phyloP scores from a whole-genome alignment of 768 basidiomycete genomes.

The Trametes gibbosa region DNA sequence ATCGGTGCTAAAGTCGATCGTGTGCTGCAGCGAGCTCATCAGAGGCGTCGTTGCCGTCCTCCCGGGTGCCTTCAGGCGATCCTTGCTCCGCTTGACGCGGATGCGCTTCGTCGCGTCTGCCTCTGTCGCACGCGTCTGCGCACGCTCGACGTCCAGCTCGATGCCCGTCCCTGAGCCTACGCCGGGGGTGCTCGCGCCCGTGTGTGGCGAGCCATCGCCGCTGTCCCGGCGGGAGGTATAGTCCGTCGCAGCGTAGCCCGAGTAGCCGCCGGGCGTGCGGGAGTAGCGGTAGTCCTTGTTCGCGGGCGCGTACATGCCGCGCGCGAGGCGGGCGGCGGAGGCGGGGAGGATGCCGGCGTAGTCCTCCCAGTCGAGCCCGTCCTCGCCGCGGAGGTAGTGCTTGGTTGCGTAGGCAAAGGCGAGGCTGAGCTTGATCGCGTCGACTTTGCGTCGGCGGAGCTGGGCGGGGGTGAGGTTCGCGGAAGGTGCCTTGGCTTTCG shows the following conservation, averaged over 20 bases:
- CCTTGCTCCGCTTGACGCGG: constrained; percentile 69
- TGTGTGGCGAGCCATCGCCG: background rate
- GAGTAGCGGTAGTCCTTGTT: constrained; percentile 18
- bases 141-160: constrained; percentile 10
- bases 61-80: constrained; percentile 35
- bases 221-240: constrained; percentile 16
- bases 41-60: constrained; percentile 53
- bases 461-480: constrained; percentile 47
- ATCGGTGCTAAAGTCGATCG: constrained; percentile 59
- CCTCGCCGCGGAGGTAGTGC: constrained; percentile 84
- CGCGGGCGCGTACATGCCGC: constrained; percentile 13
- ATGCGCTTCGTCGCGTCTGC: constrained; percentile 52
- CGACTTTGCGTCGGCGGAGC: constrained; percentile 63
- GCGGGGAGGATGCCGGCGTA: constrained; percentile 64
- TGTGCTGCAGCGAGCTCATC: constrained; percentile 48
- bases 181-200: background rate
- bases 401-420: constrained; percentile 71
- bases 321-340: constrained; percentile 47
- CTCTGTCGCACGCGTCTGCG: background rate
- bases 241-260: constrained; percentile 40
- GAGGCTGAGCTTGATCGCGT: constrained; percentile 64
- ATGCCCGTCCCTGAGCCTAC: constrained; percentile 5
- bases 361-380: constrained; percentile 69
- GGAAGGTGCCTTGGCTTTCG: constrained; percentile 52
- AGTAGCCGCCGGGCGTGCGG: constrained; percentile 25